Percentiles rank a stretch among this genome's conserved stretches.
Conservation (phyloP, 352 stramenopile species). For the Aphanomyces astaci region DNA sequence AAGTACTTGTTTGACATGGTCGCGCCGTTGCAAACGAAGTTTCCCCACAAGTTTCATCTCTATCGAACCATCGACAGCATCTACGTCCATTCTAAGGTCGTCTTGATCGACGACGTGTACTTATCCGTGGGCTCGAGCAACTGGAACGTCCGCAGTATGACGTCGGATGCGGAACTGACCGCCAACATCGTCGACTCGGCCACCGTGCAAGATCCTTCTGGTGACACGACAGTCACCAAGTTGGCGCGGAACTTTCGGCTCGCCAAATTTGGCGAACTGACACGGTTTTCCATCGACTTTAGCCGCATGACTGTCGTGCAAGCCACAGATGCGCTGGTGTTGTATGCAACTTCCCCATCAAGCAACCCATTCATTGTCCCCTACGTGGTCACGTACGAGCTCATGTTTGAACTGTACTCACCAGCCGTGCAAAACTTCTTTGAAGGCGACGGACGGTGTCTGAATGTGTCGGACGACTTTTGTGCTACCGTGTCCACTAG, state of each 20-base stretch:
- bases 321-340: constrained; percentile 24
- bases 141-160: constrained; percentile 87
- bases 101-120: constrained; percentile 81
- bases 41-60: constrained; percentile 47
- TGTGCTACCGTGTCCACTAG: neutral
- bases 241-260: constrained; percentile 40
- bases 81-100: constrained; percentile 74
- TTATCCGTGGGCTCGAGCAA: constrained; percentile 83
- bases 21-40: constrained; percentile 37
- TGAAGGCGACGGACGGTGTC: constrained; percentile 19
- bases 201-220: constrained; percentile 10
- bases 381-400: constrained; percentile 7
- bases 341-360: neutral
- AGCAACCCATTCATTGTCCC: constrained; percentile 5
- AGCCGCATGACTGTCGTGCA: constrained; percentile 24
- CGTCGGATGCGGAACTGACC: constrained; percentile 56
- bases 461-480: neutral
- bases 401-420: constrained; percentile 11
- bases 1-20: constrained; percentile 64
- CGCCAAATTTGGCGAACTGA: constrained; percentile 47
- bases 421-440: neutral
- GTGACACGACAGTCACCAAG: constrained; percentile 37
- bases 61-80: constrained; percentile 44
- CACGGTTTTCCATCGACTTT: constrained; percentile 28
- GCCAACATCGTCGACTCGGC: constrained; percentile 45